Evolutionary conservation across 768 basidiomycete species (phyloP).

Genomic region (Ephemerocybe angulata): DNA sequence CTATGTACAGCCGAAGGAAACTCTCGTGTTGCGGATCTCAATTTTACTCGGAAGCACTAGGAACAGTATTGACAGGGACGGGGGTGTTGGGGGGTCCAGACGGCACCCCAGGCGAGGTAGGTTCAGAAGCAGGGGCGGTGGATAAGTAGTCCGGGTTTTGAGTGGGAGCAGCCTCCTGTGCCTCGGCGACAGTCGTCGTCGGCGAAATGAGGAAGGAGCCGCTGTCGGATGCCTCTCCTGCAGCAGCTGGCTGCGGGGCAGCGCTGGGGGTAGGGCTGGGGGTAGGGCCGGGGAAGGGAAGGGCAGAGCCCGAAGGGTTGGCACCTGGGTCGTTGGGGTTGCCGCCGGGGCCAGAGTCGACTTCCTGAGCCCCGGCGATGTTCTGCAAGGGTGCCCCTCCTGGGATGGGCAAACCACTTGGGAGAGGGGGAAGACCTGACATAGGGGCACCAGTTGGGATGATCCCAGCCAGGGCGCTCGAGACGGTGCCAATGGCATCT

Average conservation of each 20-base stretch:
- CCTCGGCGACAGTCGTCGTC: slow-evolving; percentile 7
- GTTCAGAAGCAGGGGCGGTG: background rate
- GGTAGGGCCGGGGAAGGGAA: background rate
- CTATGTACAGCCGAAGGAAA: background rate
- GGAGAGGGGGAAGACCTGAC: slow-evolving; percentile 1
- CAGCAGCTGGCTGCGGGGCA: background rate
- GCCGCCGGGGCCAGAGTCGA: background rate
- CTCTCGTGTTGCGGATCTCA: background rate
- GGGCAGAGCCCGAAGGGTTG: background rate
- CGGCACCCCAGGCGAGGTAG: slow-evolving; percentile 8
- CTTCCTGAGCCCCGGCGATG: background rate
- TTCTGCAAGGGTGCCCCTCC: background rate
- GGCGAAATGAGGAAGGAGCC: slow-evolving; percentile 11
- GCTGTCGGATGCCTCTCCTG: background rate
- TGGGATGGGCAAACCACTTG: slow-evolving; percentile 1
- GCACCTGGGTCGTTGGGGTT: background rate
- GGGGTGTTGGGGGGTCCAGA: slow-evolving; percentile 11
- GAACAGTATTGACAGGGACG: background rate
- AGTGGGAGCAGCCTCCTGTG: slow-evolving; percentile 2
- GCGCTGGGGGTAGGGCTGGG: slow-evolving; percentile 1
- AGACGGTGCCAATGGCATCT: slow-evolving; percentile 5
- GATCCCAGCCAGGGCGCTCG: slow-evolving; percentile 5
- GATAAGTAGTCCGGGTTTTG: slow-evolving; percentile 4
- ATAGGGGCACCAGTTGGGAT: slow-evolving; percentile 4
- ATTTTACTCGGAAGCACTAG: background rate